Evolutionary conservation across 1,284 basidiomycete genomes (phyloP).

Genomic region (Pseudozyma flocculosa): DNA sequence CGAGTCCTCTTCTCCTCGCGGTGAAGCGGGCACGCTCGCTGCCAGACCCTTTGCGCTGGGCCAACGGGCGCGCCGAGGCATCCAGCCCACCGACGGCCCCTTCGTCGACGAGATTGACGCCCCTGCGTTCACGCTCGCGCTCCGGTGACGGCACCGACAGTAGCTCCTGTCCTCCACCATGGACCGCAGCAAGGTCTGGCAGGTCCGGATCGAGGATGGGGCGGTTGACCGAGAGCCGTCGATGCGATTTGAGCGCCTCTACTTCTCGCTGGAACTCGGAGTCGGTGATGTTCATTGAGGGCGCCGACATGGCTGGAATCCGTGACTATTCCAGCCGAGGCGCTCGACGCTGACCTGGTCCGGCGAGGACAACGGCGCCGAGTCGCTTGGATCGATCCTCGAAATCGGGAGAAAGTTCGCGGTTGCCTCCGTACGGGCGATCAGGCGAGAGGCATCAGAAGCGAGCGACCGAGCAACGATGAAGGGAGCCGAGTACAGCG

Average conservation of each 20-base stretch:
- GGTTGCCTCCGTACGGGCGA: too few relatives aligned
- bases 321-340: too few relatives aligned
- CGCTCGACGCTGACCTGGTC: too few relatives aligned
- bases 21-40: conserved; percentile 41
- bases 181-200: conserved; percentile 45
- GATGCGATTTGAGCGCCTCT: conserved; percentile 53
- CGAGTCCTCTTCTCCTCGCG: conserved; percentile 35
- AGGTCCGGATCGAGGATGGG: conserved; percentile 55
- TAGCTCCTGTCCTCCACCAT: conserved; percentile 38
- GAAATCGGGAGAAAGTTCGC: too few relatives aligned
- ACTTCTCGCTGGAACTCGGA: conserved; percentile 54
- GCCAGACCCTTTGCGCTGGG: conserved; percentile 5
- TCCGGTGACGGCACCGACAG: conserved; percentile 22
- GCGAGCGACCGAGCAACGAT: too few relatives aligned
- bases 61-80: conserved; percentile 16
- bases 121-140: conserved; percentile 15
- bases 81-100: conserved; percentile 28
- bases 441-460: too few relatives aligned
- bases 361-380: too few relatives aligned
- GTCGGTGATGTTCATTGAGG: conserved; percentile 38
- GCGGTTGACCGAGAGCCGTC: conserved; percentile 50
- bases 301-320: conserved; percentile 16
- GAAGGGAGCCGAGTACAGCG: too few relatives aligned
- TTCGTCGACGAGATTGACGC: conserved; percentile 40
- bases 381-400: too few relatives aligned